phyloP scores from a whole-genome alignment of 371 early-diverging fungal genomes.

The Apophysomyces ossiformis region DNA sequence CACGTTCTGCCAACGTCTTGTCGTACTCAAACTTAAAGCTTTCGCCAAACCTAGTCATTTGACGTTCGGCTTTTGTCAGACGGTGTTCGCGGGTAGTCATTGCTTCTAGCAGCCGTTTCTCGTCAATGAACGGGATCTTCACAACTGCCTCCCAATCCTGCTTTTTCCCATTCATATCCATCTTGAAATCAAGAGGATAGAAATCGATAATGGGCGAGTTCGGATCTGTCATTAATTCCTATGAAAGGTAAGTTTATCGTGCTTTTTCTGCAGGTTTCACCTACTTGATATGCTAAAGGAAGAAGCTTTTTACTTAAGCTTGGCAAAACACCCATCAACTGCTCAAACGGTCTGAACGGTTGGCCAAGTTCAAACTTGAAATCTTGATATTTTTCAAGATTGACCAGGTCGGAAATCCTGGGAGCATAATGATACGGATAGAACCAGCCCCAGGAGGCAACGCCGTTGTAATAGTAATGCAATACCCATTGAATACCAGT shows the following conservation, averaged over 20 bases:
- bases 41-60: constrained; percentile 75
- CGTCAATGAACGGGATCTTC: constrained; percentile 94
- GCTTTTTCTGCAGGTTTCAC: neutral
- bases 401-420: constrained; percentile 79
- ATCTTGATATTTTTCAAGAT: constrained; percentile 62
- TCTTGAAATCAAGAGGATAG: constrained; percentile 90
- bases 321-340: constrained; percentile 99
- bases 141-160: constrained; percentile 98
- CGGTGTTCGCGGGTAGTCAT: constrained; percentile 71
- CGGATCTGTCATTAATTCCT: constrained; percentile 83
- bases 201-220: constrained; percentile 90
- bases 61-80: constrained; percentile 69
- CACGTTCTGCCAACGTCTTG: constrained; percentile 36
- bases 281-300: constrained; percentile 76
- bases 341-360: constrained; percentile 97
- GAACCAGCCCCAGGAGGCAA: constrained; percentile 98
- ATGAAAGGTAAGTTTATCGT: neutral
- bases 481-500: constrained; percentile 98
- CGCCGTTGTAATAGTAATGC: constrained; percentile 95
- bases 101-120: constrained; percentile 80
- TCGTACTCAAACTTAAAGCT: constrained; percentile 69
- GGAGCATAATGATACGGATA: constrained; percentile 99
- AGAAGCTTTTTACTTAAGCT: constrained; percentile 80
- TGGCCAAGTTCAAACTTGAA: constrained; percentile 76
- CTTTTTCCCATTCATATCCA: constrained; percentile 99